phyloP scores from a whole-genome alignment of 441 rosid species.

The Isatis lusitanica region DNA sequence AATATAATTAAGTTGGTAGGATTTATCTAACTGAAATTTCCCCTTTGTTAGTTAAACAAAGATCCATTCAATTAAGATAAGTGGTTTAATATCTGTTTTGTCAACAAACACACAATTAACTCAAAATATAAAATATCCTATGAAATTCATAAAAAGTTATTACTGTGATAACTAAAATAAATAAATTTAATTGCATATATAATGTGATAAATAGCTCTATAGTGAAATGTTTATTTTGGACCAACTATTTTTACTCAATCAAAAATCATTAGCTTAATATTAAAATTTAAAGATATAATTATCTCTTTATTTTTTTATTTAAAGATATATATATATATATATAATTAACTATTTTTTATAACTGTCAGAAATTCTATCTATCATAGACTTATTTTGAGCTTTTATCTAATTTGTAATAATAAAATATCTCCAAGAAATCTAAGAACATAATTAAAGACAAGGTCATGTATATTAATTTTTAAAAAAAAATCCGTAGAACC shows the following conservation, averaged over 20 bases:
- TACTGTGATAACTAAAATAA: background rate
- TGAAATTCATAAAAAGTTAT: background rate
- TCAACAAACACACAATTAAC: background rate
- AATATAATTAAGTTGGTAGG: background rate
- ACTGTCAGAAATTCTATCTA: conserved; percentile 9
- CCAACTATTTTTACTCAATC: background rate
- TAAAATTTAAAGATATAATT: background rate
- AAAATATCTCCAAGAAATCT: conserved; percentile 11
- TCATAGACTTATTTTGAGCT: background rate
- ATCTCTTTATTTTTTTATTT: too few species aligned
- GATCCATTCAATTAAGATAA: background rate
- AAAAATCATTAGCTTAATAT: background rate
- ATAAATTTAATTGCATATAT: background rate
- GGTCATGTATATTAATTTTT: background rate
- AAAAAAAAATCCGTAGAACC: background rate
- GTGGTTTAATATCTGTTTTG: background rate
- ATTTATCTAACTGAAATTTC: background rate
- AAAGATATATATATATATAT: too few species aligned
- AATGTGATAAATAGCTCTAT: background rate
- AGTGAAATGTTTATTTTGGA: background rate
- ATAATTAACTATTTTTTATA: background rate
- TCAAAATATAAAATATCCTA: background rate
- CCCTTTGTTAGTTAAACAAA: conserved; percentile 4
- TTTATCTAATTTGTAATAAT: conserved; percentile 6
- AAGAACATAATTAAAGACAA: conserved; percentile 5